Evolutionary conservation across 176 grass and related monocot species (phyloP).

Genomic region (Hordeum marinum): DNA sequence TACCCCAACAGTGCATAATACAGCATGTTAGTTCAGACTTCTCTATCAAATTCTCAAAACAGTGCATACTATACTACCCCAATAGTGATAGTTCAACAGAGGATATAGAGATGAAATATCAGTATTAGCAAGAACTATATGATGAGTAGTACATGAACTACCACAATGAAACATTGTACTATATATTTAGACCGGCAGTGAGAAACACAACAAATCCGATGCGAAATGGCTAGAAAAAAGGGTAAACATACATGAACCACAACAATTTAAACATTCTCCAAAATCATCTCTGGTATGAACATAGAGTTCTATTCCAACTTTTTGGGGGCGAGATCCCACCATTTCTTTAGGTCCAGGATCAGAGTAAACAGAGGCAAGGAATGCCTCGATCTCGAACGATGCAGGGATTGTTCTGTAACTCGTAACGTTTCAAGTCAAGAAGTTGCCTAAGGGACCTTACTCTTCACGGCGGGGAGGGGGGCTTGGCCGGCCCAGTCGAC

Average conservation of each 20-base stretch:
- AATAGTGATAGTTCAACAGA: background rate
- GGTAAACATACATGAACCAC: conserved; percentile 19
- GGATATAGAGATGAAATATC: background rate
- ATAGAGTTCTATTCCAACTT: background rate
- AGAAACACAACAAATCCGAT: background rate
- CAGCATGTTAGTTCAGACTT: conserved; percentile 19
- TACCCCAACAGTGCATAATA: background rate
- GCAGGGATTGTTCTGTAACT: background rate
- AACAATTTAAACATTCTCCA: conserved; percentile 1
- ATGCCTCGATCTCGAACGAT: background rate
- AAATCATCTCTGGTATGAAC: conserved; percentile 14
- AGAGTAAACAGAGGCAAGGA: background rate
- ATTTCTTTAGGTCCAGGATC: conserved; percentile 19
- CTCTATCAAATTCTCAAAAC: conserved; percentile 17
- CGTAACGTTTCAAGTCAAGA: conserved; percentile 5
- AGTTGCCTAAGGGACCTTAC: conserved; percentile 24
- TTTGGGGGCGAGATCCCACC: background rate
- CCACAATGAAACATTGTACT: background rate
- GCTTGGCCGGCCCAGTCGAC: background rate
- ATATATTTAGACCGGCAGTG: background rate
- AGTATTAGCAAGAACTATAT: background rate
- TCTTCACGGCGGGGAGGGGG: conserved; percentile 8
- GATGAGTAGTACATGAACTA: background rate
- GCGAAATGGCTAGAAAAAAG: no score
- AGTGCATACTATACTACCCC: background rate